Evolutionary conservation across 805 yeast species (phyloP), one percentile per base, ranked within the genome.

Genomic region (Zygosaccharomyces siamensis): DNA sequence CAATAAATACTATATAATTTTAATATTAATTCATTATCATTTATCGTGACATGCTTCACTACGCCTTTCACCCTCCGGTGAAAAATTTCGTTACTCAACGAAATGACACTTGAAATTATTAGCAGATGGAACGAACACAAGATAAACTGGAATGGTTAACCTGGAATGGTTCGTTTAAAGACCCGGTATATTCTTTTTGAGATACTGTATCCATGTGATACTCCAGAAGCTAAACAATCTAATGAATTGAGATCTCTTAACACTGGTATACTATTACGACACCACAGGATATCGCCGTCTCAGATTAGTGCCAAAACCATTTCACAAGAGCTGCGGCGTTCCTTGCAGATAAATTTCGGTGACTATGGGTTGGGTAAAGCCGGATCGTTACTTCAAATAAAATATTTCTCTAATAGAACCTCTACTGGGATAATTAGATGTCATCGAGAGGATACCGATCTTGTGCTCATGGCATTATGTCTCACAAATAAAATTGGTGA

Each of bases 351-450:
- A 24, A 75, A 81, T 54, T 87, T 84, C 63, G 98, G 98, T 1
- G 96, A 88, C 46, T 70, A 74, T 47, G 97, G 96, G 0, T 60
- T 78, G 0, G 95, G 93, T 0, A 72, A 75, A 16, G 80, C 79
- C 3, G 80, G 82, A 1, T 68, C 79, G 50, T 75, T 83, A 27
- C 61, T 86, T 4, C 76, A 79, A 12, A 67, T 90, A 45, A 87
- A 89, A 62, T 89, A 89, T 63, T 90, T 87, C 66, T 86, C 93
- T 12, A 80, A 80, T 47, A 77, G 76, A 58, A 89, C 97, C 0
- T 81, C 89, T 0, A 83, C 89, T 0, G 97, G 97, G 0, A 90
- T 90, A 3, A 59, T 92, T 16, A 74, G 96, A 52, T 86, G 92
- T 49, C 76, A 83, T 7, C 66, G 95, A 48, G 85, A 79, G 40